Base-by-base conservation (phyloP, 2,329 filamentous ascomycete species). In the Talaromyces funiculosus region DNA sequence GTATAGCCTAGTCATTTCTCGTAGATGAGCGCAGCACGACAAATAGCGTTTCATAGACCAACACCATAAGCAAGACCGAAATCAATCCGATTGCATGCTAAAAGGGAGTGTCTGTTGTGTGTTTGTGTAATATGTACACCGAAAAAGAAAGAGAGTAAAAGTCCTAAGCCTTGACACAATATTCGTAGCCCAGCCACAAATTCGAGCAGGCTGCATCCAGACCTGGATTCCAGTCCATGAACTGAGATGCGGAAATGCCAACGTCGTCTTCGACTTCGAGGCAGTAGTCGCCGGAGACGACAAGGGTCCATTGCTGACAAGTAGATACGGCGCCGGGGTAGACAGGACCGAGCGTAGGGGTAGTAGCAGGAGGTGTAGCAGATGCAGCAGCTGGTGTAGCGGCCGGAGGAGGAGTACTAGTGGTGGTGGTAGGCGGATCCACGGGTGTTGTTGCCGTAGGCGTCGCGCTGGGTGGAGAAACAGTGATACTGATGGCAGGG, bases 211-310 rank as follows among this genome's bases (percentile, higher is more conserved):
- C 20, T n/a, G 38, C 33, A 51, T 62, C 57, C 42, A 62, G 20
- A 35, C 57, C 56, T 12, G 56, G 35, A 45, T 62, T 62, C 56
- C 49, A 62, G 56, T 37, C 56, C 42, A 35, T n/a, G 56, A 62
- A 43, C 51, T 59, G 59, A 37, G 47, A 53, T 42, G 54, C 53
- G 16, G 59, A 59, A 10, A 63, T 53, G 26, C 59, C 59, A 33
- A 51, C 22, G 38, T 61, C 49, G 7, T 31, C 24, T 54, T 61
- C 58, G 33, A 63, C 54, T 49, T 29, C 53, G 38, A 43, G 47
- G 49, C 61, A 63, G 26, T 61, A 54, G 38, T 63, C 61, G 31
- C 61, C 61, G n/a, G 61, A 54, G 22, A 61, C 47, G 12, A 60
- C 61, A 8, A 49, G 53, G 47, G 47, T 58, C 53, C 56, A 63